These are phyloP conservation scores for Takashimella koratensis DNA, from an alignment of 1,284 basidiomycete species.

Conservation along the genomic window DNA sequence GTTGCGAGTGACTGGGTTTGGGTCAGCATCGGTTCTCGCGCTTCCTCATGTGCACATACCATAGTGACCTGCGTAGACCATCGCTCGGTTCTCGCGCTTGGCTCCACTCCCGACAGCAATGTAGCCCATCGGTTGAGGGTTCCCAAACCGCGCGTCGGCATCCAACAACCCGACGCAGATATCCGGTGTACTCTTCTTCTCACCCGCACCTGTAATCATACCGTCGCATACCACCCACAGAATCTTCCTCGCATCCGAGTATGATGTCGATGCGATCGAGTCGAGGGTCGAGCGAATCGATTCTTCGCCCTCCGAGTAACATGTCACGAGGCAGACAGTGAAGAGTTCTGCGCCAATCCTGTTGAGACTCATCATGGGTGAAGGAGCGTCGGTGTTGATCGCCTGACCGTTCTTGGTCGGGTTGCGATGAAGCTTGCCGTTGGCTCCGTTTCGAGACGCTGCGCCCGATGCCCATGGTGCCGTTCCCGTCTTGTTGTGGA, in stretches of 20 bases:
- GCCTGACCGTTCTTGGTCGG: not conserved
- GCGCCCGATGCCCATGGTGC: conserved; percentile 73
- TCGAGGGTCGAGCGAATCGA: conserved; percentile 88
- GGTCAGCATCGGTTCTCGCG: too few species aligned
- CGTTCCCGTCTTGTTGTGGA: conserved; percentile 82
- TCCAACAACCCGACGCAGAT: conserved; percentile 90
- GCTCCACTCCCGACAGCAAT: conserved; percentile 81
- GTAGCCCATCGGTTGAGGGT: conserved; percentile 94
- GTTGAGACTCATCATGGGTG: conserved; percentile 71
- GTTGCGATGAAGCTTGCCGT: not conserved
- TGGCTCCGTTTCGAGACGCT: not conserved
- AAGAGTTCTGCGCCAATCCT: conserved; percentile 93
- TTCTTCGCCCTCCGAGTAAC: conserved; percentile 95
- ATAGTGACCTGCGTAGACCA: conserved; percentile 99
- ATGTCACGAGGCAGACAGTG: conserved; percentile 91
- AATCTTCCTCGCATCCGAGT: conserved; percentile 87
- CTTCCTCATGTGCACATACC: conserved; percentile 52
- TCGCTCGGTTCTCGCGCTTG: conserved; percentile 89
- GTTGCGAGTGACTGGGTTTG: conserved; percentile 45
- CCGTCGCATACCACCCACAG: conserved; percentile 96
- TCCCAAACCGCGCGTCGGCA: conserved; percentile 91
- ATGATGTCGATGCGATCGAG: conserved; percentile 83
- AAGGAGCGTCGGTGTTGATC: conserved; percentile 43
- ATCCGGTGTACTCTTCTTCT: conserved; percentile 92
- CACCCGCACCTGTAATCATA: conserved; percentile 97